Conservation (phyloP, 345 rosid species). For the Pistacia atlantica region DNA sequence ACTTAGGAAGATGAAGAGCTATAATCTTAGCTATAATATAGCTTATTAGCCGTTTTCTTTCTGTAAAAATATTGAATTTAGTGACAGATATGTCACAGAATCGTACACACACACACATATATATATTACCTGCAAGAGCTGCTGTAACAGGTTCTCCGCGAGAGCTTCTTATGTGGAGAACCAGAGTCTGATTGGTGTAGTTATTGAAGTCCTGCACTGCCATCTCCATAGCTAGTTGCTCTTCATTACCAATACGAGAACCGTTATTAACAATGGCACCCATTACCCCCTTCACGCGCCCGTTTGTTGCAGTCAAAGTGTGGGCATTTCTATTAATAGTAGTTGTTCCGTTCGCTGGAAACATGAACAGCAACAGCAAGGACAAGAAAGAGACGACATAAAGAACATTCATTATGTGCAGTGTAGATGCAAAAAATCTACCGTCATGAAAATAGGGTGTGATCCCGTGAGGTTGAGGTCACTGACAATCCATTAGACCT, state of each 20-base stretch:
- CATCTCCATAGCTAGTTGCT: conserved; percentile 12
- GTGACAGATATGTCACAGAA: no score
- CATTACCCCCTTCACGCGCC: neutral
- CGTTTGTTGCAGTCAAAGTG: neutral
- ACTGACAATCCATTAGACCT: no score
- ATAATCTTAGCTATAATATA: no score
- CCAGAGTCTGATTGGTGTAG: neutral
- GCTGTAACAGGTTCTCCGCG: neutral
- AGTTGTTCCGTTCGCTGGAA: neutral
- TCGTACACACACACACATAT: neutral
- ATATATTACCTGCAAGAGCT: neutral
- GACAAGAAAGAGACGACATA: neutral
- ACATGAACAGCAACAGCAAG: neutral
- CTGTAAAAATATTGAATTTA: no score
- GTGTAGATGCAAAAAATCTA: no score
- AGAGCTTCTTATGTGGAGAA: neutral
- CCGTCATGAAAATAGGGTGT: no score
- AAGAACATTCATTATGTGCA: neutral
- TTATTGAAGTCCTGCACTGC: conserved; percentile 1
- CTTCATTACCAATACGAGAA: conserved; percentile 16
- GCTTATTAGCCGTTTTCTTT: no score
- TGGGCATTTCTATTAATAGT: neutral
- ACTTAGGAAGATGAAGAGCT: no score
- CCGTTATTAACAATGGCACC: conserved; percentile 3
- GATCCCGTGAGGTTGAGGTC: no score